Evolutionary conservation across 768 basidiomycete genomes (phyloP).

Genomic region (Amanita exitialis): DNA sequence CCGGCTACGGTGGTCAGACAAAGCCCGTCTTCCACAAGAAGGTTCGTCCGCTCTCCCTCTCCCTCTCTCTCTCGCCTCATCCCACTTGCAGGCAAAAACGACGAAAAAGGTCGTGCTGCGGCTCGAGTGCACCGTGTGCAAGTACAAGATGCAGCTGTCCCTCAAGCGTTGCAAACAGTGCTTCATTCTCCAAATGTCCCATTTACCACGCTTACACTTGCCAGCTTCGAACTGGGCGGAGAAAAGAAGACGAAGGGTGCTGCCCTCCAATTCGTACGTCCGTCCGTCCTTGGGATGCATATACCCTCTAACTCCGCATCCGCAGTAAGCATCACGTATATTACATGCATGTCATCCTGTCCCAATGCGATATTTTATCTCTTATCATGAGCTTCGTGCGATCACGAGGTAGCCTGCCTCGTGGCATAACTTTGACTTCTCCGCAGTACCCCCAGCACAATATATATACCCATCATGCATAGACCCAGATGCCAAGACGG

Average conservation of each 20-base stretch:
- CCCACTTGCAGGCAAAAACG: constrained; percentile 73
- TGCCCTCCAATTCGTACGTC: constrained; percentile 85
- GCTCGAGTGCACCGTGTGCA: constrained; percentile 96
- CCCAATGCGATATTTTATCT: neutral
- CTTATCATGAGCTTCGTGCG: neutral
- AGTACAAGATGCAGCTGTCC: constrained; percentile 93
- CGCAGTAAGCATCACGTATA: constrained; percentile 14
- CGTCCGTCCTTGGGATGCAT: neutral
- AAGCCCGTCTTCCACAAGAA: constrained; percentile 99
- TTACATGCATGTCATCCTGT: constrained; percentile 12
- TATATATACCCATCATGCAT: too few relatives aligned
- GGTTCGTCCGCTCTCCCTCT: constrained; percentile 30
- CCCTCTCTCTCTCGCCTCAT: neutral
- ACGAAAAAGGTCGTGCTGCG: constrained; percentile 99
- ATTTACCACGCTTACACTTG: neutral
- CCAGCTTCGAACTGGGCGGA: constrained; percentile 96
- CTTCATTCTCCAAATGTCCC: constrained; percentile 20
- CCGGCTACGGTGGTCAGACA: constrained; percentile 99
- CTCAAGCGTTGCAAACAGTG: constrained; percentile 99
- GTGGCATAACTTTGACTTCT: neutral
- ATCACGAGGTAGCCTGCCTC: too few relatives aligned
- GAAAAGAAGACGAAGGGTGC: constrained; percentile 99
- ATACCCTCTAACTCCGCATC: neutral
- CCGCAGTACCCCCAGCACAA: too few relatives aligned
- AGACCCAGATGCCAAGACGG: neutral